These are phyloP conservation scores for Calonectria crousiana DNA, from an alignment of 2,329 filamentous ascomycete species.

Conservation along the genomic window DNA sequence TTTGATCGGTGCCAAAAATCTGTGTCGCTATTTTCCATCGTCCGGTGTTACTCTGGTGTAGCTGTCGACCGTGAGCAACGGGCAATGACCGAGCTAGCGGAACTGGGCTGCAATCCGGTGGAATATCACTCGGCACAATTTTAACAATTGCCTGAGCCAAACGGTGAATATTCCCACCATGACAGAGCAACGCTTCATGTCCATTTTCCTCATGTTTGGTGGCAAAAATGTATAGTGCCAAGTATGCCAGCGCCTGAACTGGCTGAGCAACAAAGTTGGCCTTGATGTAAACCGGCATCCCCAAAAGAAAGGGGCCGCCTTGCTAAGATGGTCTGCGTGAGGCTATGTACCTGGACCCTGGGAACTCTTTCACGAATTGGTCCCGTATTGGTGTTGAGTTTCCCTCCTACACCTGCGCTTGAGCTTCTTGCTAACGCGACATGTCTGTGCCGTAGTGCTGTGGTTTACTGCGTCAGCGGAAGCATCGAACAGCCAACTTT, in stretches of 20 bases:
- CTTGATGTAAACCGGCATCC: conserved; percentile 2
- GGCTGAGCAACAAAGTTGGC: conserved; percentile 1
- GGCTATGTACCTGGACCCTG: conserved; percentile 11
- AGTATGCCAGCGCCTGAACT: neutral
- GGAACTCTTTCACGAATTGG: neutral
- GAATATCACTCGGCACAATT: conserved; percentile 23
- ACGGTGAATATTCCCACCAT: neutral
- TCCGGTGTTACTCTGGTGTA: neutral
- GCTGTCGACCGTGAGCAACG: conserved; percentile 2
- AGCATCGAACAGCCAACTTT: conserved; percentile 26
- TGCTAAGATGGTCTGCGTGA: conserved; percentile 10
- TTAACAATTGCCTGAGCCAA: conserved; percentile 3
- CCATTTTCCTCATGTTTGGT: neutral
- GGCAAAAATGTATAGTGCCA: neutral
- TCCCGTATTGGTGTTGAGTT: neutral
- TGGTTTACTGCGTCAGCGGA: conserved; percentile 37
- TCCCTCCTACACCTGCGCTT: neutral
- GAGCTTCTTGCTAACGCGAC: neutral
- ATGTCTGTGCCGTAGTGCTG: conserved; percentile 4
- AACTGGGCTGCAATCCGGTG: conserved; percentile 5
- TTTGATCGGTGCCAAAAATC: conserved; percentile 4
- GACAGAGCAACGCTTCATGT: neutral
- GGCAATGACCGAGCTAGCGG: conserved; percentile 25
- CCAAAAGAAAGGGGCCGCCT: neutral
- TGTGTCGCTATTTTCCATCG: neutral